phyloP scores from a whole-genome alignment of 2,329 filamentous ascomycete species.

The Ramularia endophylla region DNA sequence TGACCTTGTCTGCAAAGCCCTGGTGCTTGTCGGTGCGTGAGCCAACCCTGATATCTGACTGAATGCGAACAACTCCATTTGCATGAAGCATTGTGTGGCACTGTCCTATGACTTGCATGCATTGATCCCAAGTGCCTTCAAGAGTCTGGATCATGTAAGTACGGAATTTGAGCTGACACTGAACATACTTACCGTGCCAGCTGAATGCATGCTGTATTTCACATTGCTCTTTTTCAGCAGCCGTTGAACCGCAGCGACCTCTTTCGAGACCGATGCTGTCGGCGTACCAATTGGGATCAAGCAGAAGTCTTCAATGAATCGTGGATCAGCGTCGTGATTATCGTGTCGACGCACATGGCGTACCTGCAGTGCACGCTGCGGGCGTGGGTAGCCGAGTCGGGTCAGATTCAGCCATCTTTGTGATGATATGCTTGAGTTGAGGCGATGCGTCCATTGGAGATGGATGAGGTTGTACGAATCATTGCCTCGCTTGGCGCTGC shows the following conservation, averaged over 20 bases:
- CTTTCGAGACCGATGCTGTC: conserved; percentile 47
- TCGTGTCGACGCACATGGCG: conserved; percentile 5
- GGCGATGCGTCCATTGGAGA: conserved; percentile 27
- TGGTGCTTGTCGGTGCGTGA: conserved; percentile 83
- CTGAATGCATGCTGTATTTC: conserved; percentile 84
- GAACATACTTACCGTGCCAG: conserved; percentile 58
- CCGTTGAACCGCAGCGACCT: conserved; percentile 84
- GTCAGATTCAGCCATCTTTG: conserved; percentile 26
- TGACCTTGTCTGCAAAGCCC: conserved; percentile 73
- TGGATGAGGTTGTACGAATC: not conserved
- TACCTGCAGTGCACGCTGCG: conserved; percentile 61
- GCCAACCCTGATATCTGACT: conserved; percentile 82
- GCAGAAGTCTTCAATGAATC: conserved; percentile 75
- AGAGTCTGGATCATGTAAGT: not conserved
- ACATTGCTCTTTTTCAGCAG: conserved; percentile 76
- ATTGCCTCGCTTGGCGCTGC: too few species aligned
- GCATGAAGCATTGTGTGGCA: conserved; percentile 70
- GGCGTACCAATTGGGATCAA: conserved; percentile 67
- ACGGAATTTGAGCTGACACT: not conserved
- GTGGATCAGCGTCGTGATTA: not conserved
- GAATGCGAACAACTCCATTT: conserved; percentile 72
- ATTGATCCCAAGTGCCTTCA: conserved; percentile 85
- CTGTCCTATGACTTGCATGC: conserved; percentile 80
- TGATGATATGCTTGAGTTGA: conserved; percentile 23
- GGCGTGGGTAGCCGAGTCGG: conserved; percentile 52